phyloP scores from a whole-genome alignment of 352 stramenopile species.

The Lagenidium giganteum region DNA sequence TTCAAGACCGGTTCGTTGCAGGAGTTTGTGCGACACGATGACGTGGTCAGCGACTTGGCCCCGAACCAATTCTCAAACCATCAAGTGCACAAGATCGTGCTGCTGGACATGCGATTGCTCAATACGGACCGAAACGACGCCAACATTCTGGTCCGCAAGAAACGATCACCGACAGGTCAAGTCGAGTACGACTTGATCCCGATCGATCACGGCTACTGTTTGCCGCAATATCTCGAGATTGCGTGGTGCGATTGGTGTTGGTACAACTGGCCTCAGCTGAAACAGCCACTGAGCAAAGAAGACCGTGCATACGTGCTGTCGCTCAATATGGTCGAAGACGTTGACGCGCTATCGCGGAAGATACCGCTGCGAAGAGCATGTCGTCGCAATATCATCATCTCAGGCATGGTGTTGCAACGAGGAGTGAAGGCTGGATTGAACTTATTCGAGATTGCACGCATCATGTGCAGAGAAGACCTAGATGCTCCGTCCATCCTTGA shows the following conservation, averaged over 20 bases:
- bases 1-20: conserved; percentile 97
- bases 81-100: conserved; percentile 98
- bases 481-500: conserved; percentile 67
- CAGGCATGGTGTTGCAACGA: conserved; percentile 73
- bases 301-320: conserved; percentile 62
- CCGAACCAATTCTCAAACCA: conserved; percentile 84
- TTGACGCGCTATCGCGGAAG: conserved; percentile 49
- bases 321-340: conserved; percentile 51
- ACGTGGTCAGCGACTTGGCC: conserved; percentile 92
- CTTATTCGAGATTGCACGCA: conserved; percentile 69
- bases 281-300: conserved; percentile 52
- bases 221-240: conserved; percentile 95
- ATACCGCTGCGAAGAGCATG: conserved; percentile 71
- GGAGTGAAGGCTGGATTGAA: conserved; percentile 56
- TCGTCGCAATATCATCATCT: conserved; percentile 78
- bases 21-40: conserved; percentile 94
- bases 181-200: conserved; percentile 93
- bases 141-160: conserved; percentile 95
- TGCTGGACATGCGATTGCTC: conserved; percentile 97
- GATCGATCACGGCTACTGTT: conserved; percentile 99
- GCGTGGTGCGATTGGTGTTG: conserved; percentile 99
- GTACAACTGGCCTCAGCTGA: conserved; percentile 95
- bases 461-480: conserved; percentile 83
- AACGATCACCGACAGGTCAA: conserved; percentile 35
- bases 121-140: conserved; percentile 98